Conservation (phyloP, 1,139 yeast species). For the Zygoascus sp. region DNA sequence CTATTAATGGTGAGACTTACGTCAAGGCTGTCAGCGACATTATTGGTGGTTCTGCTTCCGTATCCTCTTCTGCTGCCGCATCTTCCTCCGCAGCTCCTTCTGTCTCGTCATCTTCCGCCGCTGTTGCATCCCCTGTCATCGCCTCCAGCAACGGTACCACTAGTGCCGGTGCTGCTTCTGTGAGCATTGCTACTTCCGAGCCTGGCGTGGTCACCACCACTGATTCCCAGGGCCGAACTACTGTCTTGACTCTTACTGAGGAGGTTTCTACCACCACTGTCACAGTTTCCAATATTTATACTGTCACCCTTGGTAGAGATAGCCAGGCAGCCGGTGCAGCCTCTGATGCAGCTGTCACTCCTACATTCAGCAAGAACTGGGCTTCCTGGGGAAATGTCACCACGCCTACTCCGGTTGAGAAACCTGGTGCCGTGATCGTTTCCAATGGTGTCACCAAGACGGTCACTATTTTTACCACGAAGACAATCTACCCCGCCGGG, state of each 20-base stretch:
- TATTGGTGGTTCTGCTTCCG: slow-evolving; percentile 23
- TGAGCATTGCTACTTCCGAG: slow-evolving; percentile 6
- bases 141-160: slow-evolving; percentile 12
- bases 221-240: neutral
- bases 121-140: slow-evolving; percentile 8
- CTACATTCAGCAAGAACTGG: neutral
- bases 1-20: slow-evolving; percentile 42
- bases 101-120: slow-evolving; percentile 9
- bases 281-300: neutral
- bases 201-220: slow-evolving; percentile 1
- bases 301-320: neutral
- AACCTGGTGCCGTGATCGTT: neutral
- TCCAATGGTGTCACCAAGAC: neutral
- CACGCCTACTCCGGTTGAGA: neutral
- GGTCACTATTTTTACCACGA: slow-evolving; percentile 1
- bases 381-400: neutral
- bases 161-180: slow-evolving; percentile 20
- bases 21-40: slow-evolving; percentile 43
- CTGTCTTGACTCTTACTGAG: neutral
- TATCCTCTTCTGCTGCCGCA: slow-evolving; percentile 16
- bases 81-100: slow-evolving; percentile 15
- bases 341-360: neutral
- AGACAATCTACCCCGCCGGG: neutral
- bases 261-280: slow-evolving; percentile 3
- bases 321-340: neutral